Evolutionary conservation across 768 basidiomycete genomes (phyloP).

Genomic region (Phaeotremella skinneri): DNA sequence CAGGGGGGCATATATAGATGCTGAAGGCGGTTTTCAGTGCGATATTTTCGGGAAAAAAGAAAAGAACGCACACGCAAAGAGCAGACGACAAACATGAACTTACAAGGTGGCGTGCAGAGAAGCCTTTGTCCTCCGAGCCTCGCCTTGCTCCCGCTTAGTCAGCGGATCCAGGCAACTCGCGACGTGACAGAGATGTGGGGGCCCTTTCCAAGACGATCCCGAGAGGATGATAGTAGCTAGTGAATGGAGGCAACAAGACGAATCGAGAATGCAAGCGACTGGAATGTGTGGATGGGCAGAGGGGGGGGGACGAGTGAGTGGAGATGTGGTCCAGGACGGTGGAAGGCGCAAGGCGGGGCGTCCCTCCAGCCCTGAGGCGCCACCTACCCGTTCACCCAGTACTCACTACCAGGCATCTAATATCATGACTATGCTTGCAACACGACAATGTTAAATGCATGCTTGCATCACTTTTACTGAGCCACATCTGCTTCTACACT

Average conservation of each 20-base stretch:
- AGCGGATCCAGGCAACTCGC: neutral
- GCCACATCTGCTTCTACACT: constrained; percentile 2
- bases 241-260: neutral
- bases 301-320: neutral
- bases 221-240: no score
- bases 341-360: neutral
- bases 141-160: neutral
- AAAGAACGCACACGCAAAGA: neutral
- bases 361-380: neutral
- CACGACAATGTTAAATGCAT: no score
- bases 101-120: neutral
- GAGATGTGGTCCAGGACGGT: neutral
- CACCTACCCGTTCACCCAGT: constrained; percentile 6
- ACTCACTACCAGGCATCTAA: neutral
- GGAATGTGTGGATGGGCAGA: neutral
- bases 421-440: no score
- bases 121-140: constrained; percentile 1
- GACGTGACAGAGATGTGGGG: no score
- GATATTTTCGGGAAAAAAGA: neutral
- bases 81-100: neutral
- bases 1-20: no score
- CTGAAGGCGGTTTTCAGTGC: no score
- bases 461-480: neutral
- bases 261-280: no score
- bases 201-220: no score